These are phyloP conservation scores for Cercospora sp. DNA, from an alignment of 2,329 filamentous ascomycete genomes.

Conservation along the genomic window DNA sequence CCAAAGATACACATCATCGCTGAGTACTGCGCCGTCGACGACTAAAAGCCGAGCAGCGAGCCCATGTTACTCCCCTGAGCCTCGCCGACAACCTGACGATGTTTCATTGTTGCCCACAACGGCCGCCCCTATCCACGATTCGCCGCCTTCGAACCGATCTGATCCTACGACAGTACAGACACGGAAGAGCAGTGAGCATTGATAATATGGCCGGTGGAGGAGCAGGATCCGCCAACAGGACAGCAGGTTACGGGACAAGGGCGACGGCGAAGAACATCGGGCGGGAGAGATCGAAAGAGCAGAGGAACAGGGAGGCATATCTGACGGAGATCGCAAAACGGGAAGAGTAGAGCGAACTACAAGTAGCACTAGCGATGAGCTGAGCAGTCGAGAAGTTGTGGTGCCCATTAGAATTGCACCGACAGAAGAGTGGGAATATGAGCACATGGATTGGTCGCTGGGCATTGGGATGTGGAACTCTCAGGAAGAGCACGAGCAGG, in stretches of 20 bases:
- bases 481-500: neutral
- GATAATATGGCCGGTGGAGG: neutral
- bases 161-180: neutral
- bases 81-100: neutral
- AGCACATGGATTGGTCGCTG: neutral
- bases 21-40: neutral
- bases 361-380: neutral
- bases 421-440: neutral
- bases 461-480: neutral
- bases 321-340: neutral
- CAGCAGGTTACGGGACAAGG: neutral
- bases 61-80: neutral
- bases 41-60: neutral
- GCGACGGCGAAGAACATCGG: neutral
- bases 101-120: neutral
- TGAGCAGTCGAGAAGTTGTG: neutral
- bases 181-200: neutral
- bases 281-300: neutral
- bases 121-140: neutral
- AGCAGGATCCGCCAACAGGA: neutral
- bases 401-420: neutral
- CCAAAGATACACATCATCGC: neutral
- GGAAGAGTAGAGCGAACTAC: neutral
- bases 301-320: neutral
- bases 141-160: neutral